These are phyloP conservation scores for Antitrichia curtipendula DNA, from an alignment of 225 moss, liverwort and hornwort species.

Conservation along the genomic window DNA sequence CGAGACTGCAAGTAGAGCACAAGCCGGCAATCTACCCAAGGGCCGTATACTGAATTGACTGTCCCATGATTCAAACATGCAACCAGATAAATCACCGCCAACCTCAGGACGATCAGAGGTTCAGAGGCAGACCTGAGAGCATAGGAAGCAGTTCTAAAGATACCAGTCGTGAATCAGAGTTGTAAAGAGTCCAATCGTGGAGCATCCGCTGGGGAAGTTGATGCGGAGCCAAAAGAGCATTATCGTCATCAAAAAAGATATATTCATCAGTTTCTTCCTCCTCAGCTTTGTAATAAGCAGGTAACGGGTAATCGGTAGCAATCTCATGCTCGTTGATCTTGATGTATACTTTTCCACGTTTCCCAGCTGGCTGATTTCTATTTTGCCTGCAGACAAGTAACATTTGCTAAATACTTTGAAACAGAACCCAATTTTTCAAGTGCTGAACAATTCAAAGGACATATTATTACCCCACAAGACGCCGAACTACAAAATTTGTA, in stretches of 20 bases:
- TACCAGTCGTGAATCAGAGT: constrained; percentile 70
- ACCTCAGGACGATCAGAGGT: background rate
- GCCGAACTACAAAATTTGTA: too few species aligned
- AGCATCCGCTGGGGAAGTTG: constrained; percentile 78
- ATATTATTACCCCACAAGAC: background rate
- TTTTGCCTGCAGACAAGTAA: constrained; percentile 1
- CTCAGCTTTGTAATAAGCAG: constrained; percentile 72
- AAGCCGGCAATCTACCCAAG: background rate
- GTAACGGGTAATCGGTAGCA: constrained; percentile 77
- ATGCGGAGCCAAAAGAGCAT: constrained; percentile 40
- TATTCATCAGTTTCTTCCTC: constrained; percentile 88
- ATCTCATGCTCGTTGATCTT: constrained; percentile 94
- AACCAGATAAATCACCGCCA: background rate
- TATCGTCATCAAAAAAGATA: constrained; percentile 61
- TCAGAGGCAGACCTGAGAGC: constrained; percentile 45
- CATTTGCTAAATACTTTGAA: background rate
- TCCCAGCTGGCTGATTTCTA: constrained; percentile 33
- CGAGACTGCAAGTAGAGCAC: background rate
- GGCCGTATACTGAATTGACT: background rate
- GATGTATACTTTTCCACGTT: constrained; percentile 66
- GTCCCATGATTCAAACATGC: background rate
- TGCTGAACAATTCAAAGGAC: background rate
- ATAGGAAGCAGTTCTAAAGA: constrained; percentile 88
- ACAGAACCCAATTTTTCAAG: background rate
- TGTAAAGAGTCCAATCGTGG: constrained; percentile 82